Percentiles rank a stretch among this genome's conserved stretches.
phyloP scores from a whole-genome alignment of 768 basidiomycete genomes.

The Fomitopsis pulvina region DNA sequence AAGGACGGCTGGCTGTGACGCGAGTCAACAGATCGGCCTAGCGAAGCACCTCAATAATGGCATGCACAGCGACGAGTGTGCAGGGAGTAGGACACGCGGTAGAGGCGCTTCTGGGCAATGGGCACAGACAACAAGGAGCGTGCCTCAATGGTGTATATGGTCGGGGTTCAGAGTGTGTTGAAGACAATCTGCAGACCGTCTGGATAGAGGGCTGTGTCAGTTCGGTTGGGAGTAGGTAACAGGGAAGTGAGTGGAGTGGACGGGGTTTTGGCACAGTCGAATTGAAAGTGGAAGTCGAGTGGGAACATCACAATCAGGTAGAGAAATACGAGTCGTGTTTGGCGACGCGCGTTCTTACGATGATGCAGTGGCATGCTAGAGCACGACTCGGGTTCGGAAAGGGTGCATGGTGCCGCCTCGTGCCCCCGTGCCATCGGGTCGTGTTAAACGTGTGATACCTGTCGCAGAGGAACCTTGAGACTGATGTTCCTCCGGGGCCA shows the following conservation, averaged over 20 bases:
- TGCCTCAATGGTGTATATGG: not conserved
- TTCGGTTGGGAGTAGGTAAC: not conserved
- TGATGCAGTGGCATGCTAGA: not conserved
- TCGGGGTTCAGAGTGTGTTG: not conserved
- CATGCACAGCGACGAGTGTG: not conserved
- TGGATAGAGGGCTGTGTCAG: not conserved
- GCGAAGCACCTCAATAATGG: not conserved
- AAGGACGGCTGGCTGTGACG: not conserved
- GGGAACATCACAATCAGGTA: slow-evolving; percentile 9
- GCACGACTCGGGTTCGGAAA: not conserved
- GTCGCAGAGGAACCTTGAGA: not conserved
- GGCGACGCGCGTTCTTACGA: slow-evolving; percentile 2
- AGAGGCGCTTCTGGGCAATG: slow-evolving; percentile 1
- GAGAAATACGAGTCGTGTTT: slow-evolving; percentile 4
- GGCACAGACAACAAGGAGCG: not conserved
- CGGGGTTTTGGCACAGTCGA: not conserved
- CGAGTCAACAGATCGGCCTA: not conserved
- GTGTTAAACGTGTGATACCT: not conserved
- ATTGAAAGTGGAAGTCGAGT: not conserved
- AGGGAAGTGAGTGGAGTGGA: not conserved
- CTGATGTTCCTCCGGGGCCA: slow-evolving; percentile 2
- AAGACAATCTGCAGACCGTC: not conserved
- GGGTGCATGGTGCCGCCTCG: slow-evolving; percentile 1
- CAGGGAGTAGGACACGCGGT: not conserved
- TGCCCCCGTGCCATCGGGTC: slow-evolving; percentile 3